Base-by-base conservation (phyloP, 345 rosid genomes). In the Aurinia saxatilis region DNA sequence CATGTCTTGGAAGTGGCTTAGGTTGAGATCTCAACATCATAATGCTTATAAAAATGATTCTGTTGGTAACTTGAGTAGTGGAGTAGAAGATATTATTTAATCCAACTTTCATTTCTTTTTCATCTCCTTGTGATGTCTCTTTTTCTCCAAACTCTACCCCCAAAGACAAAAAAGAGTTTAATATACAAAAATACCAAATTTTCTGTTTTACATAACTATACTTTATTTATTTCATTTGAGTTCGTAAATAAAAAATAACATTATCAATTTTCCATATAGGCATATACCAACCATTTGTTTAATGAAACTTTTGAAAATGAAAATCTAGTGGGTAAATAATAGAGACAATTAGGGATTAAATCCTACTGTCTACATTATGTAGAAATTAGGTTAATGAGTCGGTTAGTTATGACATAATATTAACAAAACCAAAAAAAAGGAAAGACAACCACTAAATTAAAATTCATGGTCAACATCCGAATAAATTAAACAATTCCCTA, bases 121-220 rank as follows among this genome's bases (percentile, higher is more conserved):
- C 60, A 44, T 49, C 54, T 50, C 30, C 38, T 63, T 74, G 42
- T 62, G 80, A 75, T 56, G 72, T 73, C 50, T 44, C 60, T 45
- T 40, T 51, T 56, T 72, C 80, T 70, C 80, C 87, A 66, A 76
- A 74, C 64, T 64, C 58, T 56, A 66, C 65, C n/a, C n/a, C 75
- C 80, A 63, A 50, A 56, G 71, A 68, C 68, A 49, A 58, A 49
- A 54, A 13, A 21, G 21, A 31, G 34, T 48, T 34, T 23, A 8
- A 16, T 2, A n/a, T 13, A 38, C 5, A n/a, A 8, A 5, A 23
- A 10, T 0, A 7, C 49, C 17, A 13, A 25, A 5, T 31, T 45
- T 34, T 13, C 15, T 29, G 18, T 21, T 13, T 19, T 15, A 10
- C 9, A 34, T 30, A 11, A 33, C n/a, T 19, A 5, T 10, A 8